phyloP scores from a whole-genome alignment of 1,284 basidiomycete genomes.

The Cryptococcus sp. region DNA sequence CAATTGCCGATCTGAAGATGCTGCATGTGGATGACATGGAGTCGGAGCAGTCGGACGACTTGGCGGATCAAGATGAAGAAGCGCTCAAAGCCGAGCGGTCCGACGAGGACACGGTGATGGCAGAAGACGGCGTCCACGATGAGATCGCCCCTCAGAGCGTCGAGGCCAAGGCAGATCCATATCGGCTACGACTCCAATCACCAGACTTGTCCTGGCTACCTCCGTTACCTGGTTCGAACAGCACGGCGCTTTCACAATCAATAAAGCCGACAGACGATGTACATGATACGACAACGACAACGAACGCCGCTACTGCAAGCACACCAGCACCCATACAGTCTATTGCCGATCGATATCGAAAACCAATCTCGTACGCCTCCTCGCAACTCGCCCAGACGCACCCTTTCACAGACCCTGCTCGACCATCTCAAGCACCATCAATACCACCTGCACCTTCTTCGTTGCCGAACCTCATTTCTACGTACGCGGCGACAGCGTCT shows the following conservation, averaged over 20 bases:
- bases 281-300: neutral
- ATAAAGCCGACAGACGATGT: no score
- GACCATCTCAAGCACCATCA: slow-evolving; percentile 1
- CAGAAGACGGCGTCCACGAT: slow-evolving; percentile 16
- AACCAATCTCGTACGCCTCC: slow-evolving; percentile 34
- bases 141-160: neutral
- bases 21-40: neutral
- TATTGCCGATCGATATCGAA: slow-evolving; percentile 41
- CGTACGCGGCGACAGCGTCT: slow-evolving; percentile 31
- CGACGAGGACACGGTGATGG: slow-evolving; percentile 11
- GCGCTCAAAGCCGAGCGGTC: slow-evolving; percentile 4
- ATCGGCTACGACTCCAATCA: slow-evolving; percentile 16
- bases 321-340: slow-evolving; percentile 24
- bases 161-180: slow-evolving; percentile 1
- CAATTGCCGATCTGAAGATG: no score
- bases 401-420: slow-evolving; percentile 31
- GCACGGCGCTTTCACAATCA: neutral
- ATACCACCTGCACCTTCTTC: slow-evolving; percentile 34
- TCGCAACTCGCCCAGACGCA: slow-evolving; percentile 35
- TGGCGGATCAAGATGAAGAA: slow-evolving; percentile 8
- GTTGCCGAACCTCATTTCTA: slow-evolving; percentile 34
- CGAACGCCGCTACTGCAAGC: slow-evolving; percentile 2
- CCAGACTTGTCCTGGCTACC: slow-evolving; percentile 43
- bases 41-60: slow-evolving; percentile 2
- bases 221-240: slow-evolving; percentile 28